Evolutionary conservation across 2,329 filamentous ascomycete genomes (phyloP), one percentile per base, ranked within the genome.

Genomic region (Lachnellula suecica): DNA sequence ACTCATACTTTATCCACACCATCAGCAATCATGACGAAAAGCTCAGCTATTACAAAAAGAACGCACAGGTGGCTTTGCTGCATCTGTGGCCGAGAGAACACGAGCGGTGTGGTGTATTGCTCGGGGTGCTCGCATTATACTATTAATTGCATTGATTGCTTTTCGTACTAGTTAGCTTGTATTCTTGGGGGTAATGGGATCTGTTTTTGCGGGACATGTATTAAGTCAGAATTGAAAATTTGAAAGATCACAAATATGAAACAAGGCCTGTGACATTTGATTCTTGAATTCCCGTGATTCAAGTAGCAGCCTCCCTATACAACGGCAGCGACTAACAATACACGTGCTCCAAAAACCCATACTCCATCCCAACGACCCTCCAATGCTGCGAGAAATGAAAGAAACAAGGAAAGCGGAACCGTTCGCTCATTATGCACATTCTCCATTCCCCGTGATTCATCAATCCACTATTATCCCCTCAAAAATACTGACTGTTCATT

Each of bases 401-500:
- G 15, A 11, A 25, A 47, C 42, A 46, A 29, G 22, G 52, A 27
- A 50, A 41, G 17, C 31, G 40, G 31, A 29, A 43, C 23, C 25
- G 34, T 19, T 42, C 31, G 24, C 40, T 40, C 46, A 53, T 54
- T 59, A 58, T 61, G 52, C 59, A 61, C 49, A 59, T 52, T 51
- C 51, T 54, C 41, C 53, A 51, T 52, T 51, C 51, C 53, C 41
- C 53, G 49, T 55, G 46, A 47, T 23, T 47, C 38, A 54, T 41
- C 55, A 61, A 54, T 22, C 34, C 43, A 23, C 23, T 27, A 31
- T 38, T 23, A 11, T 19, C 24, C 17, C 37, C 37, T 22, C 34
- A 25, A 42, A 38, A 35, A 17, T 17, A 31, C 20, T 23, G n/a
- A 44, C 4, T 22, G 43, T 54, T 58, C 71, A 85, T 63, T 87